phyloP scores from a whole-genome alignment of 2,329 filamentous ascomycete species.

The Aureobasidium sp. region DNA sequence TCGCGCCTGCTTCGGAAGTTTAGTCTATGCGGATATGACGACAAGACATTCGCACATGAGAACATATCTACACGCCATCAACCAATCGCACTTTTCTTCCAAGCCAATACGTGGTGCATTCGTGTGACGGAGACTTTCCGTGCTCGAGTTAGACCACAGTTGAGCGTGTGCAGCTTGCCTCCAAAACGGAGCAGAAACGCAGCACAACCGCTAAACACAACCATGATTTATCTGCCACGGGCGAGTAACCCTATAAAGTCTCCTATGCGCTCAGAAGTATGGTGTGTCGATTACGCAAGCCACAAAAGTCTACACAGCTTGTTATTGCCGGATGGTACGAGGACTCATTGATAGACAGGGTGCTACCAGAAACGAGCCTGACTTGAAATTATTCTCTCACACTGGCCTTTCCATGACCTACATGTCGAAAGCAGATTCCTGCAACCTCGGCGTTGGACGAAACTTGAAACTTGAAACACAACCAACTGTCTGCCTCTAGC shows the following conservation, averaged over 20 bases:
- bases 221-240: not conserved
- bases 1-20: not conserved
- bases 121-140: not conserved
- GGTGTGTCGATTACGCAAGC: not conserved
- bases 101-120: too few species aligned
- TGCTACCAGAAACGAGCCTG: not conserved
- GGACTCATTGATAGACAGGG: not conserved
- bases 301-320: not conserved
- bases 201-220: not conserved
- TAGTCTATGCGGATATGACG: not conserved
- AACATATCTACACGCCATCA: not conserved
- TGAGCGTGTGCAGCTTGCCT: too few species aligned
- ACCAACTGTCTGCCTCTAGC: not conserved
- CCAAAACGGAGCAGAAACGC: too few species aligned
- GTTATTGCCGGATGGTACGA: not conserved
- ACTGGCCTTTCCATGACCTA: not conserved
- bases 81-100: not conserved
- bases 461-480: not conserved
- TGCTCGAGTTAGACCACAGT: not conserved
- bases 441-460: not conserved
- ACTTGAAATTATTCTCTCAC: not conserved
- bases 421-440: not conserved
- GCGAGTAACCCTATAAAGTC: not conserved
- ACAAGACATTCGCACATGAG: not conserved
- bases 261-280: not conserved